Base-by-base conservation (phyloP, 441 rosid genomes). In the Brassica hybrid region DNA sequence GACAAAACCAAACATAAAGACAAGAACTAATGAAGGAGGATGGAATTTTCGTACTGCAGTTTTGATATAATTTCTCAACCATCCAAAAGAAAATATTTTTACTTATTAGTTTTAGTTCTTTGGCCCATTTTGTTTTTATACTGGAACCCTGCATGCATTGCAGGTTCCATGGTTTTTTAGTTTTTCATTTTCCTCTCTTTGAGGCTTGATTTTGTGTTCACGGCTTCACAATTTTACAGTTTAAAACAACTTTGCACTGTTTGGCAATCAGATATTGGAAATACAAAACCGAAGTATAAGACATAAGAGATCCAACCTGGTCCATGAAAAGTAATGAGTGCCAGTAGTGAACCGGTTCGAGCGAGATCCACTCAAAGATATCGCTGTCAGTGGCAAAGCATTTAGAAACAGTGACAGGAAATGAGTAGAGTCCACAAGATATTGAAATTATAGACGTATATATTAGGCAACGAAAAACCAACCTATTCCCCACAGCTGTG, bases 301-400 rank as follows among this genome's bases (percentile, higher is more conserved):
- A 73, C 73, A 34, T 50, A 62, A 36, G 72, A 73, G 54, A 12
- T 21, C 86, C 69, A 83, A 95, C 99, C 98, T 92, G 93, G 82
- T 96, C 98, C 99, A 93, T 96, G 83, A 91, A 96, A 76, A 94
- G 98, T 81, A 96, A 85, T 21, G 97, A 89, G 82, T 92, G 90
- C 99, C 98, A 92, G 83, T 86, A 93, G 81, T 88, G 89, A 83
- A 84, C 70, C 7, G 89, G 92, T 82, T 96, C 98, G 73, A 96
- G 93, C 83, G 87, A 89, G 73, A 94, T 87, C 98, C 97, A 92
- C 82, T 94, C 92, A 38, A 93, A 94, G 59, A 92, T 84, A 79
- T 94, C 97, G 76, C 99, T 96, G 85, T 61, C 79, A 74, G 67
- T 62, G 62, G 70, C 43, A 74, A 79, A 77, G 80, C 73, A 52